Evolutionary conservation across 106 monocot genomes (phyloP).

Genomic region (Phalaenopsis aphrodite): DNA sequence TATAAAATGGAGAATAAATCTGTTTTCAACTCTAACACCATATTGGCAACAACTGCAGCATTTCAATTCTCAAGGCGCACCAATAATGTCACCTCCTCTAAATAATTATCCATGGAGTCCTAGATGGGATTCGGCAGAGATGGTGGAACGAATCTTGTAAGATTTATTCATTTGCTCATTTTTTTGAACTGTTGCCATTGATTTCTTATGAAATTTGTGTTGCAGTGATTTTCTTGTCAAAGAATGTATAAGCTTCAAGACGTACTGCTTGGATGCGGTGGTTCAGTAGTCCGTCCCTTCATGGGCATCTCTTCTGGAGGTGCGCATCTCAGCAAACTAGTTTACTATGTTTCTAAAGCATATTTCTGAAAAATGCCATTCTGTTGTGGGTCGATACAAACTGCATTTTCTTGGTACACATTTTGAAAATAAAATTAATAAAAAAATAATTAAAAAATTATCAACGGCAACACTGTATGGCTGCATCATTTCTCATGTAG

Average conservation of each 20-base stretch:
- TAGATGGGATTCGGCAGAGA: constrained; percentile 60
- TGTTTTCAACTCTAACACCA: neutral
- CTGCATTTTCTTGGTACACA: neutral
- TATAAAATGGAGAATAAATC: neutral
- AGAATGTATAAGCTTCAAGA: constrained; percentile 73
- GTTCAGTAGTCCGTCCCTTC: constrained; percentile 12
- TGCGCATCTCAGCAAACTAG: neutral
- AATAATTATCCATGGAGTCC: constrained; percentile 93
- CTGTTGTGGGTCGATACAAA: neutral
- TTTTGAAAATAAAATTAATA: neutral
- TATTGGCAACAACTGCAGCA: constrained; percentile 40
- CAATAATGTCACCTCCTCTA: constrained; percentile 52
- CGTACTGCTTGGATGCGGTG: constrained; percentile 47
- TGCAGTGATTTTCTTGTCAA: constrained; percentile 75
- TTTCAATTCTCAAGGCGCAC: constrained; percentile 43
- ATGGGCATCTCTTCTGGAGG: neutral
- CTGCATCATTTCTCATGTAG: too few relatives aligned
- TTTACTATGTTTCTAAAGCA: neutral
- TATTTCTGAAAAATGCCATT: neutral
- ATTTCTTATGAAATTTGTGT: constrained; percentile 8
- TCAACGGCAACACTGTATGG: neutral
- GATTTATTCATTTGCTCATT: neutral
- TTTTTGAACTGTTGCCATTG: neutral
- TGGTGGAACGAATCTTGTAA: constrained; percentile 86
- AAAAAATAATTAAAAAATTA: neutral